Evolutionary conservation across 495 filamentous ascomycete species (phyloP).

Genomic region (Cetradonia linearis): DNA sequence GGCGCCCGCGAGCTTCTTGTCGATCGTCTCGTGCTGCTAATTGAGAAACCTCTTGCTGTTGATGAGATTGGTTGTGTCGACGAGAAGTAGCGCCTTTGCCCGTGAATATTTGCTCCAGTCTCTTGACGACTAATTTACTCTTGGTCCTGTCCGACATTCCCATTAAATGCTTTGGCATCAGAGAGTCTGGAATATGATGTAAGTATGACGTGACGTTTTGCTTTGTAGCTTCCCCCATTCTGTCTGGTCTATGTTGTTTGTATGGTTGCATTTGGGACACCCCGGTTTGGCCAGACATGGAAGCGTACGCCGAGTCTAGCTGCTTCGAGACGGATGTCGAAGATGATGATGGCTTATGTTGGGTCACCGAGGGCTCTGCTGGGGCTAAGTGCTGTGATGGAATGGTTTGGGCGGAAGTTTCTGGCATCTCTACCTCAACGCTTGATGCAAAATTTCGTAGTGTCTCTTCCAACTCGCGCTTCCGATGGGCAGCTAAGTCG

Average conservation of each 20-base stretch:
- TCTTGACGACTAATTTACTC: conserved; percentile 59
- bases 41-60: conserved; percentile 49
- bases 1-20: conserved; percentile 29
- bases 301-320: conserved; percentile 65
- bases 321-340: conserved; percentile 44
- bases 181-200: conserved; percentile 48
- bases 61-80: conserved; percentile 36
- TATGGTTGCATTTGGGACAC: conserved; percentile 2
- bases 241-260: neutral
- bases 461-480: conserved; percentile 61
- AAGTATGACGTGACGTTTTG: conserved; percentile 40
- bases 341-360: conserved; percentile 26
- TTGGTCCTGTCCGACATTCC: conserved; percentile 55
- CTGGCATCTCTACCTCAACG: conserved; percentile 12
- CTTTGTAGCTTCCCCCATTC: conserved; percentile 21
- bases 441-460: conserved; percentile 53
- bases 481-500: conserved; percentile 53
- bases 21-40: conserved; percentile 29
- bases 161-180: conserved; percentile 41
- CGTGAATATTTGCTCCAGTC: conserved; percentile 70
- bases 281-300: conserved; percentile 43
- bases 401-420: neutral
- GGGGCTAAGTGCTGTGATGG: neutral
- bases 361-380: neutral
- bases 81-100: conserved; percentile 44